phyloP scores from a whole-genome alignment of 2,329 filamentous ascomycete species.

The Stemphylium vesicarium region DNA sequence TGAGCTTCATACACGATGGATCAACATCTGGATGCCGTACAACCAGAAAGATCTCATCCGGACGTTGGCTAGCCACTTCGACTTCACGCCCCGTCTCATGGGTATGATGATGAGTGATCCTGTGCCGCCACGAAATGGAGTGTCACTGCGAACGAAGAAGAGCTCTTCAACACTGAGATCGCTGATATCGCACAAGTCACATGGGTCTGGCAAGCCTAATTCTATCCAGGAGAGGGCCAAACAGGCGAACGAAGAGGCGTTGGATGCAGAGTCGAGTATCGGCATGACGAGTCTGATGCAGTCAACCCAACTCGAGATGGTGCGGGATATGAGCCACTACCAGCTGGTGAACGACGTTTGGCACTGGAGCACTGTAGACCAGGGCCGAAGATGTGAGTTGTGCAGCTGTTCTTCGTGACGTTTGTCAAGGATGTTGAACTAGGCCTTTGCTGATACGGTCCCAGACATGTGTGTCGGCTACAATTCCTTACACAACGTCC shows the following conservation, averaged over 20 bases:
- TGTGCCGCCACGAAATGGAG: slow-evolving; percentile 31
- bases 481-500: slow-evolving; percentile 64
- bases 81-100: slow-evolving; percentile 70
- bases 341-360: slow-evolving; percentile 73
- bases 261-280: slow-evolving; percentile 45
- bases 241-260: slow-evolving; percentile 15
- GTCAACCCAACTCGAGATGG: slow-evolving; percentile 44
- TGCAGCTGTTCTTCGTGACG: background rate
- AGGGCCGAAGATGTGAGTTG: slow-evolving; percentile 66
- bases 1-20: slow-evolving; percentile 69
- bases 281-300: slow-evolving; percentile 46
- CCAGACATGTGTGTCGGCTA: slow-evolving; percentile 73
- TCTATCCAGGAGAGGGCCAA: slow-evolving; percentile 20
- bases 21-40: slow-evolving; percentile 75
- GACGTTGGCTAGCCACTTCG: slow-evolving; percentile 66
- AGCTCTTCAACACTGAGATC: slow-evolving; percentile 43
- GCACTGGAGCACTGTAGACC: slow-evolving; percentile 76
- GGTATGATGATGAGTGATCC: slow-evolving; percentile 69
- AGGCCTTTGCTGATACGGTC: slow-evolving; percentile 6
- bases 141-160: slow-evolving; percentile 29
- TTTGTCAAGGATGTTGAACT: background rate
- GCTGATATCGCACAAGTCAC: slow-evolving; percentile 36
- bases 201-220: slow-evolving; percentile 27
- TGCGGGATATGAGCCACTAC: slow-evolving; percentile 57
- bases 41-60: slow-evolving; percentile 63